These are phyloP conservation scores for Brassica cretica DNA, from an alignment of 345 rosid genomes.

Conservation along the genomic window DNA sequence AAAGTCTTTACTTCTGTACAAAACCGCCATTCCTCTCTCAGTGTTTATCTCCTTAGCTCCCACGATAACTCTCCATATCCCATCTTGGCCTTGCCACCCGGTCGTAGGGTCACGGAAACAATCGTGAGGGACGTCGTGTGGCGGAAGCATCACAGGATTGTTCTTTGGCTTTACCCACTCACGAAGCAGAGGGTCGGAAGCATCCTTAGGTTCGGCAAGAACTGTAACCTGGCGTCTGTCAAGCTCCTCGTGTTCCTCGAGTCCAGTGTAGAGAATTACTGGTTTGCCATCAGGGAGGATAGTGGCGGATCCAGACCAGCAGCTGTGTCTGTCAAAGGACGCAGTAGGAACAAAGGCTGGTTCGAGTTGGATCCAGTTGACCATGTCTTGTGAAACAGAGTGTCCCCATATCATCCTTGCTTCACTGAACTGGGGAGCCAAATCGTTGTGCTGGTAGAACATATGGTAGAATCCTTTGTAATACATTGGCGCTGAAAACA, in stretches of 20 bases:
- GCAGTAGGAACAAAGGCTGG: constrained; percentile 58
- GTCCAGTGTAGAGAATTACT: constrained; percentile 63
- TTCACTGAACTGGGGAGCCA: constrained; percentile 50
- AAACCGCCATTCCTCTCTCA: constrained; percentile 48
- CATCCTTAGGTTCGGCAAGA: constrained; percentile 54
- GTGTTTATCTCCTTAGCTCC: constrained; percentile 32
- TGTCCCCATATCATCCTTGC: constrained; percentile 70
- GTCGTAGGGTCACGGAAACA: constrained; percentile 71
- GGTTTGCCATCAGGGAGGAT: constrained; percentile 58
- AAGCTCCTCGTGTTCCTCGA: constrained; percentile 19
- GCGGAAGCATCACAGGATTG: constrained; percentile 63
- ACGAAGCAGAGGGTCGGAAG: constrained; percentile 58
- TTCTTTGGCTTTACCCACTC: constrained; percentile 57
- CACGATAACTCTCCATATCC: constrained; percentile 51
- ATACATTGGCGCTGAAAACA: constrained; percentile 65
- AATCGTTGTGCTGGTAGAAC: constrained; percentile 56
- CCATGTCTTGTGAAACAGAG: constrained; percentile 64
- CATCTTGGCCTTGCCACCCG: constrained; percentile 65
- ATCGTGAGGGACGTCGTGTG: constrained; percentile 13
- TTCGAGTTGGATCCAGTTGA: constrained; percentile 64
- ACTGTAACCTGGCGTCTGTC: constrained; percentile 57
- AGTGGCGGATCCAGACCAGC: constrained; percentile 76
- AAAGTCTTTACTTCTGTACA: constrained; percentile 50
- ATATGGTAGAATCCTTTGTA: constrained; percentile 61
- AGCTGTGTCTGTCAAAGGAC: constrained; percentile 56